Percentiles rank a stretch among this genome's conserved stretches.
Evolutionary conservation across 352 stramenopile genomes (phyloP).

Genomic region (Phytopythium boreale): DNA sequence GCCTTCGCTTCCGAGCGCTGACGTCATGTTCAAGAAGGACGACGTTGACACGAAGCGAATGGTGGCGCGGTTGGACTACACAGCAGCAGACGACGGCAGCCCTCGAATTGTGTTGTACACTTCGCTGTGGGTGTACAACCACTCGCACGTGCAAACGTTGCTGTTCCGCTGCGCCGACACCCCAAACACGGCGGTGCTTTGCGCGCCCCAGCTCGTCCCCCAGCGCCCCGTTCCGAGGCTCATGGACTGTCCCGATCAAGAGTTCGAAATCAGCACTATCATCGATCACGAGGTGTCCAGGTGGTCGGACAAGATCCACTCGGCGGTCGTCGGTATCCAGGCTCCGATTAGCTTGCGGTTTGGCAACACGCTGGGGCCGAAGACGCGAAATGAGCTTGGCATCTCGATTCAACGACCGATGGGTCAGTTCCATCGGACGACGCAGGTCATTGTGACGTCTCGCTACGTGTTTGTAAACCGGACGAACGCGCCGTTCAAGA

Average conservation of each 20-base stretch:
- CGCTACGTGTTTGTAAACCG: conserved; percentile 89
- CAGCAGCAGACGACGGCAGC: conserved; percentile 74
- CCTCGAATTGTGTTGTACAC: conserved; percentile 80
- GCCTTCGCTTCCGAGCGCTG: conserved; percentile 42
- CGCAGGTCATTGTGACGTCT: conserved; percentile 81
- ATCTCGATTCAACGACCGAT: conserved; percentile 85
- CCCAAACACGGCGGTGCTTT: conserved; percentile 31
- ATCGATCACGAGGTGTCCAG: conserved; percentile 78
- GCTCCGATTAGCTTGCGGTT: conserved; percentile 79
- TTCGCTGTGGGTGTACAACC: conserved; percentile 90
- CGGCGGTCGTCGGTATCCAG: conserved; percentile 82
- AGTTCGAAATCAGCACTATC: conserved; percentile 86
- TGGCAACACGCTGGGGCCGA: conserved; percentile 58
- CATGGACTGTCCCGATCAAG: conserved; percentile 82
- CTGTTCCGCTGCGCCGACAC: conserved; percentile 75
- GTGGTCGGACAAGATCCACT: conserved; percentile 88
- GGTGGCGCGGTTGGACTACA: conserved; percentile 80
- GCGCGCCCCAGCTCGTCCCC: conserved; percentile 59
- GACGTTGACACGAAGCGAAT: conserved; percentile 64
- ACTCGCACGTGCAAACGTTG: conserved; percentile 80
- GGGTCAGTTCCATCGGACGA: conserved; percentile 85
- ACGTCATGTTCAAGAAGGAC: conserved; percentile 66
- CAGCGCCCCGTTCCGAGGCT: conserved; percentile 68
- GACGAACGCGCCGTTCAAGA: conserved; percentile 65
- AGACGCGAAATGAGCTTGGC: conserved; percentile 72